A percentile compares a stretch with the other conserved stretches of the same genome.
Conservation (phyloP, 1,284 basidiomycete species). For the Coniophora puteana region DNA sequence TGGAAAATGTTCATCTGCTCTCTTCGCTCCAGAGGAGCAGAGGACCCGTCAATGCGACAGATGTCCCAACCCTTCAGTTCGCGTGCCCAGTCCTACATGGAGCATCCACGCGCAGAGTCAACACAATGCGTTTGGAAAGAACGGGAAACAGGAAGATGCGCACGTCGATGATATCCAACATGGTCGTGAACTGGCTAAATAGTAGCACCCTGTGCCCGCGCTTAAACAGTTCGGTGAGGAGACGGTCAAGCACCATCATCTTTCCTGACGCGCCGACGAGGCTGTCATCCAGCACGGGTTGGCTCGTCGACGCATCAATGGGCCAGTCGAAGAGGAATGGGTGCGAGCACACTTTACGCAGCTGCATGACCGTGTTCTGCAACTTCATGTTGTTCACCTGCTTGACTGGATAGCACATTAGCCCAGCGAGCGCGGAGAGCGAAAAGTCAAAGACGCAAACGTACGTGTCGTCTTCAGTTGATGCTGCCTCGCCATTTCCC, state of each 20-base stretch:
- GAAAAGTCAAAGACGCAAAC: constrained; percentile 21
- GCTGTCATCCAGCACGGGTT: constrained; percentile 66
- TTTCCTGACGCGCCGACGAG: constrained; percentile 89
- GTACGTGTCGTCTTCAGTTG: constrained; percentile 57
- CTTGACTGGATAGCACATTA: constrained; percentile 49
- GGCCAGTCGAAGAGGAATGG: constrained; percentile 94
- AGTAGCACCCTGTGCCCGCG: constrained; percentile 87
- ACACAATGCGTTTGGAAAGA: background rate
- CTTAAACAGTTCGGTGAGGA: constrained; percentile 83
- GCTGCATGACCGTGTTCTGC: constrained; percentile 93
- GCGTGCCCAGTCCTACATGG: constrained; percentile 74
- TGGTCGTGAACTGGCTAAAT: constrained; percentile 94
- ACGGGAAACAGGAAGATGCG: constrained; percentile 13
- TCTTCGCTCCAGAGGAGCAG: constrained; percentile 74
- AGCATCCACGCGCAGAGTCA: background rate
- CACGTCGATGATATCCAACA: constrained; percentile 93
- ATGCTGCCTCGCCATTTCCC: constrained; percentile 49
- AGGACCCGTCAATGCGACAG: constrained; percentile 90
- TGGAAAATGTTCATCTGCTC: constrained; percentile 88
- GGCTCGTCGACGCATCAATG: constrained; percentile 56
- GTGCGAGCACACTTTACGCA: constrained; percentile 93
- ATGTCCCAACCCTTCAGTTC: constrained; percentile 79
- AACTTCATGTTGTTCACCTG: constrained; percentile 89
- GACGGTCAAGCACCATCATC: constrained; percentile 92
- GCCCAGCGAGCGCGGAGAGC: constrained; percentile 2